Percentiles rank a stretch among this genome's conserved stretches.
Evolutionary conservation across 495 filamentous ascomycete species (phyloP).

Genomic region (Xylaria curta): DNA sequence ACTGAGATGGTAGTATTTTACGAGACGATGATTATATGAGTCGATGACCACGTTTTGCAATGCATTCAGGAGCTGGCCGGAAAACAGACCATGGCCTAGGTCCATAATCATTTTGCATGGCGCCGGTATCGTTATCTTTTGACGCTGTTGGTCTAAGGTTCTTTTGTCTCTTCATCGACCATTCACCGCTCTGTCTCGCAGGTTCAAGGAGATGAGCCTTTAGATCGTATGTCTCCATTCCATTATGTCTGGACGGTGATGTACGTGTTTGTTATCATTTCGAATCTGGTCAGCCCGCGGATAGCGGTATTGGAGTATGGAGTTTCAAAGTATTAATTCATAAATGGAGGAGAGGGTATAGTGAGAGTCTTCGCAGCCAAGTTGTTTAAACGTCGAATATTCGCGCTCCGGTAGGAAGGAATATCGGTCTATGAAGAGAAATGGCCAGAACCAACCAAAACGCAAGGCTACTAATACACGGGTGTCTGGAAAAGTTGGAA

Average conservation of each 20-base stretch:
- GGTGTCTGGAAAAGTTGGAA: slow-evolving; percentile 19
- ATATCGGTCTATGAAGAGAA: slow-evolving; percentile 13
- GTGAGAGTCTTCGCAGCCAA: slow-evolving; percentile 20
- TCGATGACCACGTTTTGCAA: slow-evolving; percentile 28
- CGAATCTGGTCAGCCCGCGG: slow-evolving; percentile 11
- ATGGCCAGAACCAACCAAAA: slow-evolving; percentile 2
- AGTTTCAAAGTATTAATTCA: slow-evolving; percentile 23
- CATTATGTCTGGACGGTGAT: slow-evolving; percentile 19
- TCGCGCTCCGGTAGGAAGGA: slow-evolving; percentile 21
- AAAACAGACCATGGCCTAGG: slow-evolving; percentile 7
- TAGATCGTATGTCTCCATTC: slow-evolving; percentile 21
- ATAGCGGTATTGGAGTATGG: slow-evolving; percentile 25
- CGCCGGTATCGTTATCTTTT: slow-evolving; percentile 26
- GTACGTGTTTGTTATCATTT: slow-evolving; percentile 21
- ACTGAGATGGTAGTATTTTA: slow-evolving; percentile 21
- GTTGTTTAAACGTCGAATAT: slow-evolving; percentile 22
- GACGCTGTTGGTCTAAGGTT: background rate
- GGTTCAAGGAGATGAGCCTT: slow-evolving; percentile 25
- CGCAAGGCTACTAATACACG: slow-evolving; percentile 1
- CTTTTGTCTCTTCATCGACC: slow-evolving; percentile 17
- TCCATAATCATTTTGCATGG: slow-evolving; percentile 27
- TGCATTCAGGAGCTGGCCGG: slow-evolving; percentile 24
- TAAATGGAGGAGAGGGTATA: slow-evolving; percentile 14
- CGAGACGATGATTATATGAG: slow-evolving; percentile 28
- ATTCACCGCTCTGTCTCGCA: slow-evolving; percentile 24